Evolutionary conservation across 139 green algal species (phyloP), one percentile per base, ranked within the genome.

Genomic region (Chlorella ohadii): DNA sequence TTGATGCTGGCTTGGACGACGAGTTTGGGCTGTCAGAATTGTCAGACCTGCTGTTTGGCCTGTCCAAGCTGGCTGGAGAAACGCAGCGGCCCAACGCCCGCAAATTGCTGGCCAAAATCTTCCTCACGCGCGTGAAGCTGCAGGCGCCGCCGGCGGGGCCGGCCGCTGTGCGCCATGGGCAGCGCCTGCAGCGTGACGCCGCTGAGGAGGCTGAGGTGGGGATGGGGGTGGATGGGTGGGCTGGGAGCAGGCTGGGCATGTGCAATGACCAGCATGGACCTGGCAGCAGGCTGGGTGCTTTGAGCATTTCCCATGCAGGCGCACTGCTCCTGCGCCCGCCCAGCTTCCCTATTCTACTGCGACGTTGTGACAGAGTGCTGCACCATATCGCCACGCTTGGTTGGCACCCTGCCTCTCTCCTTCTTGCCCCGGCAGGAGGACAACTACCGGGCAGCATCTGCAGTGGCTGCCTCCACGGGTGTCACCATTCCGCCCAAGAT

Each of bases 101-200:
- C 59, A 88, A 87, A 44, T 44, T 91, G 72, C 82, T 92, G 63
- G 31, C 76, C 28, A 70, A 67, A n/a, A 51, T 88, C 22, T 92
- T 92, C 64, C 74, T 75, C 59, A 91, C 88, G 1, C 68, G 81
- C 20, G 84, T 92, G 23, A 71, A 78, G 39, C 87, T 92, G 33
- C 56, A 56, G 63, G 66, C 80, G 47, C 89, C 87, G 20, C 77
- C 77, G 4, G 63, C 86, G 25, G 89, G 87, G 5, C 47, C 87
- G 22, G 72, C 33, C 1, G 77, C 84, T 5, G 44, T 61, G 2
- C 61, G n/a, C 16, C 89, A 92, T 61, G 61, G 75, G 36, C 47
- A 80, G 36, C 83, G 85, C 63, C 68, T 92, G 71, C n/a, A 56
- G 51, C 27, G 23, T 23, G 87, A 90, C n/a, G 79, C 64, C 1